These are phyloP conservation scores for Pascua sp. DNA, from an alignment of 1,284 basidiomycete species.

Conservation along the genomic window DNA sequence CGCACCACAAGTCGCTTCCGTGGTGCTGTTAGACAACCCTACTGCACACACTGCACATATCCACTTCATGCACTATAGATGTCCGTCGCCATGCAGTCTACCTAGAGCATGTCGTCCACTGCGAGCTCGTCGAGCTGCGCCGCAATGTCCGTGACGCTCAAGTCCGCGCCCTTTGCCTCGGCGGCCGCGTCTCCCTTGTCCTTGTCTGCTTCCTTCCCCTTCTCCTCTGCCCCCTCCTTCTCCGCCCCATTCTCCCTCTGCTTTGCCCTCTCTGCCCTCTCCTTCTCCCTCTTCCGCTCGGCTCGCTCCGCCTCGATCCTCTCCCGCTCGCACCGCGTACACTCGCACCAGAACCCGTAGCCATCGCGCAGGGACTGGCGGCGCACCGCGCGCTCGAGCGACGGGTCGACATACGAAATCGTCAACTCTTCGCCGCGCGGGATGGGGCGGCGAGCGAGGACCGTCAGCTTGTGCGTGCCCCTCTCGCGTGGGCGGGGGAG, in stretches of 20 bases:
- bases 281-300: conserved; percentile 43
- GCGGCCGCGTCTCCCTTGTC: neutral
- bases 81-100: neutral
- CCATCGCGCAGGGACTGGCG: conserved; percentile 62
- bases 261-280: neutral
- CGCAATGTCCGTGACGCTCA: neutral
- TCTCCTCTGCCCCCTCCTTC: conserved; percentile 31
- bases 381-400: conserved; percentile 56
- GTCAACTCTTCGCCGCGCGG: conserved; percentile 66
- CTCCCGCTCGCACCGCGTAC: conserved; percentile 61
- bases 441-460: conserved; percentile 66
- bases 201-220: conserved; percentile 49
- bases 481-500: conserved; percentile 48
- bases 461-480: conserved; percentile 47
- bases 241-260: conserved; percentile 51
- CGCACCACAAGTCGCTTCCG: no score
- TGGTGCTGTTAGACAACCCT: no score
- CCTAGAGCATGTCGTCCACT: conserved; percentile 16
- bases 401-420: conserved; percentile 72
- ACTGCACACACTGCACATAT: no score
- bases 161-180: neutral
- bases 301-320: conserved; percentile 24
- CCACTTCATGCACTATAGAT: no score
- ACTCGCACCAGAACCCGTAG: conserved; percentile 71
- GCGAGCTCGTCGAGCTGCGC: conserved; percentile 11